Evolutionary conservation across 179 eudicot genomes (phyloP).

Genomic region (Carnegiea gigantea): DNA sequence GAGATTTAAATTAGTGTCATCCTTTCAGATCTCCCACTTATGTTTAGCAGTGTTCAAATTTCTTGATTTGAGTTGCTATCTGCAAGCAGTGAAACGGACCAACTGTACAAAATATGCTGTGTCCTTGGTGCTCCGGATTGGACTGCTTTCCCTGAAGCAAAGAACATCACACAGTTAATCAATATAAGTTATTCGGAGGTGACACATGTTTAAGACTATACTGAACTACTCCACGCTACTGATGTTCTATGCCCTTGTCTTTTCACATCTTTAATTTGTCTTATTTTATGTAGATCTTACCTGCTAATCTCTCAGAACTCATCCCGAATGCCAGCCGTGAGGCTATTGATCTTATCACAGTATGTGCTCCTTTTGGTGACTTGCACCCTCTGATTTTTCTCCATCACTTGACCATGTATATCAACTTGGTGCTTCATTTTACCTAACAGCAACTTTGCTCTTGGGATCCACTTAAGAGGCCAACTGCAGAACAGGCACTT

Average conservation of each 20-base stretch:
- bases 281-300: slow-evolving; percentile 44
- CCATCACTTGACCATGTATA: not conserved
- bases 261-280: slow-evolving; percentile 1
- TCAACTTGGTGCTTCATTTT: slow-evolving; percentile 8
- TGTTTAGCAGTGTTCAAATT: not conserved
- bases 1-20: not conserved
- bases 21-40: not conserved
- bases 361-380: slow-evolving; percentile 30
- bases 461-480: slow-evolving; percentile 91
- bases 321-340: slow-evolving; percentile 86
- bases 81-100: slow-evolving; percentile 81
- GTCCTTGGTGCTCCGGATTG: slow-evolving; percentile 88
- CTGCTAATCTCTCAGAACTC: slow-evolving; percentile 66
- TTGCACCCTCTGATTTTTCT: not conserved
- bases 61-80: slow-evolving; percentile 13
- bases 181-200: slow-evolving; percentile 69
- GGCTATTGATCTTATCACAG: slow-evolving; percentile 85
- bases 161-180: slow-evolving; percentile 54
- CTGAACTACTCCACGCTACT: slow-evolving; percentile 2
- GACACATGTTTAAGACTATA: slow-evolving; percentile 13
- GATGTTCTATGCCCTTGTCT: not conserved
- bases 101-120: slow-evolving; percentile 86
- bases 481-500: slow-evolving; percentile 85
- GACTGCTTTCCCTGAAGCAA: slow-evolving; percentile 66
- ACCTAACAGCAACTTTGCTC: slow-evolving; percentile 67